Base-by-base conservation (phyloP, 2,329 filamentous ascomycete species). In the Elsinoe necatrix region DNA sequence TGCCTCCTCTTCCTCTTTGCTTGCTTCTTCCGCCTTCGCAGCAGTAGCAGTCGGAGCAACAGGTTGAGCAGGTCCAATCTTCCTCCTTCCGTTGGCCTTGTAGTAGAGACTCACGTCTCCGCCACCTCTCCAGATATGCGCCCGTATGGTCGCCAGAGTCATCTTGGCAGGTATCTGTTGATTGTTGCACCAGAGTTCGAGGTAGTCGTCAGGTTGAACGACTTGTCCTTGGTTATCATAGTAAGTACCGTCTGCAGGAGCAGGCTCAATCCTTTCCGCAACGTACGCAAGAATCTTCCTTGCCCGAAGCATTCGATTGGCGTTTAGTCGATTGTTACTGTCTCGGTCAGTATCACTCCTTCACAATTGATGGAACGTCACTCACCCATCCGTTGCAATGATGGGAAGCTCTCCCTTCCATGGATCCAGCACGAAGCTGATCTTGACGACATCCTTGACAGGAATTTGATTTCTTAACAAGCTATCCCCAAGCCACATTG, bases 281-380 rank as follows among this genome's bases (percentile, higher is more conserved):
- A 98, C 83, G 65, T 98, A 98, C 0, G 84, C 83, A 58, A 97
- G 74, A 20, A 98, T 93, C 76, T 98, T 98, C 74, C 89, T 92
- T 2, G 95, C 89, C 47, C 93, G 82, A 52, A 98, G 78, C 93
- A 98, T 97, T 56, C 92, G 83, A 67, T 97, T 98, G 9, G 93
- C 93, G 68, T 97, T 98, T 54, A 98, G 78, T 21, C 93, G 85
- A 62, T 91, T 92, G 69, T 92, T 95, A 54, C 85, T 81, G 45
- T 27, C 2, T 34, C 6, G 1, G 37, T 61, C 41, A 58, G 56
- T 43, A 34, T 16, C 0, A 14, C 7, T 20, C 42, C 16, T 5
- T 25, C 5, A 18, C 50, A 62, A 2, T 3, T n/a, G 3, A 7
- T 12, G 27, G 9, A 5, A 9, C 16, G 11, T 69, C 73, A 37